Evolutionary conservation across 1,284 basidiomycete species (phyloP).

Genomic region (Tausonia pullulans): DNA sequence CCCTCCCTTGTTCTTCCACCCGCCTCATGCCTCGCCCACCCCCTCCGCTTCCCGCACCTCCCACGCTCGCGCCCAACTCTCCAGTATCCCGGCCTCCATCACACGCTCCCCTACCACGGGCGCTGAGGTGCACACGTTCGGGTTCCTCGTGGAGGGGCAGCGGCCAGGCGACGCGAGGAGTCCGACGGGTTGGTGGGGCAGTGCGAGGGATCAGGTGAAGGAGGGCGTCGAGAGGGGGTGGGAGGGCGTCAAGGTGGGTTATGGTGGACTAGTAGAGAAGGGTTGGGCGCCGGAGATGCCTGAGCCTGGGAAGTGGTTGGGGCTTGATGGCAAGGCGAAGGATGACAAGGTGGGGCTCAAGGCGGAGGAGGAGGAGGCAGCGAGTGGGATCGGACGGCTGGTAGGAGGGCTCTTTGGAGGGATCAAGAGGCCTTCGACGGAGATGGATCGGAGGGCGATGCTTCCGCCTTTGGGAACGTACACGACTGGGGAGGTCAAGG

Average conservation of each 20-base stretch:
- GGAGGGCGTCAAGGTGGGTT: neutral
- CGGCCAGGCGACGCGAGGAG: constrained; percentile 1
- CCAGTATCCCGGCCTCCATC: neutral
- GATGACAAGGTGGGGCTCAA: neutral
- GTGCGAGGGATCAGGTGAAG: neutral
- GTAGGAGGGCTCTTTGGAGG: neutral
- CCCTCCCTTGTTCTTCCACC: constrained; percentile 7
- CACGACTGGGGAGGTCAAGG: constrained; percentile 7
- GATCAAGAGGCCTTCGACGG: no score
- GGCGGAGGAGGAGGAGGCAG: neutral
- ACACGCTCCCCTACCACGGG: constrained; percentile 1
- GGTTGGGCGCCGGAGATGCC: neutral
- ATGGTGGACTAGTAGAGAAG: neutral
- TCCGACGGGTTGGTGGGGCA: constrained; percentile 8
- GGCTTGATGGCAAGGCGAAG: neutral
- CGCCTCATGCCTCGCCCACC: neutral
- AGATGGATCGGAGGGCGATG: neutral
- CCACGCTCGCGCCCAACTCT: neutral
- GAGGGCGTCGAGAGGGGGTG: neutral
- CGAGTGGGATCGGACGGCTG: neutral
- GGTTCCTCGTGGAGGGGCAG: constrained; percentile 10
- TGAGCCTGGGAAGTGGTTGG: no score
- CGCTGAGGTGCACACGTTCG: constrained; percentile 6
- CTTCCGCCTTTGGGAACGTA: constrained; percentile 7
- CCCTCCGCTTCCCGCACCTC: neutral